Percentiles rank a stretch among this genome's conserved stretches.
Conservation (phyloP, 2,329 filamentous ascomycete genomes). For the Monosporascus sp. region DNA sequence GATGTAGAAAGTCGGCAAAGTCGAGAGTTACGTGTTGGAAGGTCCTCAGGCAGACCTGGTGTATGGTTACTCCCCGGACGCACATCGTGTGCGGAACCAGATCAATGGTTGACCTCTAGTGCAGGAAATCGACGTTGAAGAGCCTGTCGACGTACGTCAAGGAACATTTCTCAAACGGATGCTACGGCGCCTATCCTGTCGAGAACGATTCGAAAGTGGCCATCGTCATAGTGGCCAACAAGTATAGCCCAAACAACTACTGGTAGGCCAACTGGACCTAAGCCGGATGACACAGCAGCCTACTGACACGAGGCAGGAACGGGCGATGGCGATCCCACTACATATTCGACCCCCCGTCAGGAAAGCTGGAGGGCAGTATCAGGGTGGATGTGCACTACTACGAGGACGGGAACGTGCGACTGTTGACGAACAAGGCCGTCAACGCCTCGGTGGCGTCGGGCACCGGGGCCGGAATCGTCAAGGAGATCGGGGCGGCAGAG, state of each 20-base stretch:
- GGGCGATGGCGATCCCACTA: slow-evolving; percentile 93
- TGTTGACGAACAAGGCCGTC: slow-evolving; percentile 81
- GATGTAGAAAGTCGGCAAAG: slow-evolving; percentile 69
- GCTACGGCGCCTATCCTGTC: slow-evolving; percentile 77
- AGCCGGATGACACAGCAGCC: no score
- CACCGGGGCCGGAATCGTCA: slow-evolving; percentile 64
- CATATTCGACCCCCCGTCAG: slow-evolving; percentile 66
- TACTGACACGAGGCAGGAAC: slow-evolving; percentile 55
- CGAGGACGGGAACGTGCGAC: slow-evolving; percentile 94
- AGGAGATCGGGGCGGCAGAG: slow-evolving; percentile 74
- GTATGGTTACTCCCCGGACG: slow-evolving; percentile 44
- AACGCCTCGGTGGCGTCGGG: slow-evolving; percentile 55
- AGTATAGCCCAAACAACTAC: slow-evolving; percentile 97
- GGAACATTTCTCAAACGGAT: slow-evolving; percentile 83
- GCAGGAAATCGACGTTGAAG: slow-evolving; percentile 79
- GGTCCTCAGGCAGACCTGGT: slow-evolving; percentile 73
- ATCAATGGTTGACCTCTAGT: slow-evolving; percentile 14
- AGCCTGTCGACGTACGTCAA: slow-evolving; percentile 68
- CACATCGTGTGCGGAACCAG: not conserved
- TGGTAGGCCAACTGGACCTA: slow-evolving; percentile 52
- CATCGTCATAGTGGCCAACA: slow-evolving; percentile 84
- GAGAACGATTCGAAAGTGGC: slow-evolving; percentile 72
- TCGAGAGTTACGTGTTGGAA: slow-evolving; percentile 75
- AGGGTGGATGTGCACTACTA: slow-evolving; percentile 99
- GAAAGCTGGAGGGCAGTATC: slow-evolving; percentile 69